Evolutionary conservation across 495 filamentous ascomycete genomes (phyloP).

Genomic region (Penicillium pulvis): DNA sequence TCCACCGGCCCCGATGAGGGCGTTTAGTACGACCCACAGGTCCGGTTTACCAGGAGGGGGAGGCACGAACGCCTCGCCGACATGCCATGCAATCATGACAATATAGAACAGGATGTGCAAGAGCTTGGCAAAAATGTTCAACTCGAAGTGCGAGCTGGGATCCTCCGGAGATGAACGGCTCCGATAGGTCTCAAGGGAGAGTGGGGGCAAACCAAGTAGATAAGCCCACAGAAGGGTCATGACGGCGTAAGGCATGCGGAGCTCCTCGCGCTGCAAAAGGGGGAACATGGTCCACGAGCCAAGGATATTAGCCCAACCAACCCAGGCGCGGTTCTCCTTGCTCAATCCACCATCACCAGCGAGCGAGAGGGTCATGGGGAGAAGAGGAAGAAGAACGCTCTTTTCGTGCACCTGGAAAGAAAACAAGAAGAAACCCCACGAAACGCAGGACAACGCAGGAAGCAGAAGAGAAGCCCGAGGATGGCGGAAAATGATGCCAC

Average conservation of each 20-base stretch:
- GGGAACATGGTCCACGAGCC: constrained; percentile 95
- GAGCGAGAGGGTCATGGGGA: constrained; percentile 88
- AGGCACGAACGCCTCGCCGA: constrained; percentile 64
- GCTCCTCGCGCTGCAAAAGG: constrained; percentile 78
- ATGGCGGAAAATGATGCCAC: constrained; percentile 73
- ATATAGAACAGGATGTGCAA: constrained; percentile 76
- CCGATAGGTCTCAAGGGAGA: constrained; percentile 66
- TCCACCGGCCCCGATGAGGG: constrained; percentile 78
- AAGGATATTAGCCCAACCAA: constrained; percentile 88
- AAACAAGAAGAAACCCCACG: constrained; percentile 97
- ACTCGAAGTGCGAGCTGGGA: constrained; percentile 39
- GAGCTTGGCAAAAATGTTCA: constrained; percentile 58
- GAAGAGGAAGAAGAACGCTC: constrained; percentile 84
- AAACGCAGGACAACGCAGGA: constrained; percentile 73
- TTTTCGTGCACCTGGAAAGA: constrained; percentile 99
- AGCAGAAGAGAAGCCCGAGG: constrained; percentile 77
- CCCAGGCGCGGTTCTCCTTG: constrained; percentile 78
- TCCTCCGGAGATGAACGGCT: constrained; percentile 41
- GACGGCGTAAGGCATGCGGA: constrained; percentile 81
- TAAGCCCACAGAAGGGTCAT: constrained; percentile 87
- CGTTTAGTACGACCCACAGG: constrained; percentile 90
- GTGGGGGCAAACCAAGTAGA: constrained; percentile 81
- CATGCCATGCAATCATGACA: constrained; percentile 77
- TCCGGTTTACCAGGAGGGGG: constrained; percentile 81
- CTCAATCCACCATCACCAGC: constrained; percentile 74